A percentile compares a stretch with the other conserved stretches of the same genome.
phyloP scores from a whole-genome alignment of 73 alveolate genomes.

The Stentor coeruleus region DNA sequence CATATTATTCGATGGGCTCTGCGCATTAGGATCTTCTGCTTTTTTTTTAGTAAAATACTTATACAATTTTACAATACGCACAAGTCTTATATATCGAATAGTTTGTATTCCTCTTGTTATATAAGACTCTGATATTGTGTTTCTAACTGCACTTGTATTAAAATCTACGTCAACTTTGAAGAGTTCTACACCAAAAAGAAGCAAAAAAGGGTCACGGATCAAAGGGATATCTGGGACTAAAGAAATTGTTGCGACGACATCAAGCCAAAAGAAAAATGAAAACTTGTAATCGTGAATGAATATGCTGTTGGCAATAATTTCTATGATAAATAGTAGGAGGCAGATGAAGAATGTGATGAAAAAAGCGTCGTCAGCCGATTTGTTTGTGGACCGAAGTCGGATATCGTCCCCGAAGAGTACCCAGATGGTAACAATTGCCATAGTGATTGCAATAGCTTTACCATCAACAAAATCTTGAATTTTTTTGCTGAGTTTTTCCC shows the following conservation, averaged over 20 bases:
- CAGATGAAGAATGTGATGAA: slow-evolving; percentile 38
- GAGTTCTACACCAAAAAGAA: slow-evolving; percentile 29
- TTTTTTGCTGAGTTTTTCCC: slow-evolving; percentile 24
- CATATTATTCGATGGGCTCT: slow-evolving; percentile 31
- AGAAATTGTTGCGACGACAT: slow-evolving; percentile 62
- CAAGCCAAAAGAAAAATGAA: slow-evolving; percentile 68
- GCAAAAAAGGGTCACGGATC: slow-evolving; percentile 42
- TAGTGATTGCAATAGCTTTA: slow-evolving; percentile 43
- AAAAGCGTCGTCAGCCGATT: slow-evolving; percentile 40
- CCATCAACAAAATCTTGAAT: slow-evolving; percentile 52
- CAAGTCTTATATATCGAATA: slow-evolving; percentile 57
- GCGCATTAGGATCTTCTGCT: slow-evolving; percentile 6
- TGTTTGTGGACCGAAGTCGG: slow-evolving; percentile 47
- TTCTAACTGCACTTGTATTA: slow-evolving; percentile 30
- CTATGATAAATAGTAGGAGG: slow-evolving; percentile 44
- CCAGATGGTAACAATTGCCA: slow-evolving; percentile 56
- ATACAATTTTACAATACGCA: slow-evolving; percentile 62
- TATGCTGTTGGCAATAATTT: slow-evolving; percentile 45
- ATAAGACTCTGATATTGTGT: slow-evolving; percentile 8
- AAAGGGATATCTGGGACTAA: slow-evolving; percentile 57
- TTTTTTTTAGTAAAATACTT: slow-evolving; percentile 43
- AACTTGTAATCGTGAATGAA: slow-evolving; percentile 56
- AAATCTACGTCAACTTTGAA: slow-evolving; percentile 35
- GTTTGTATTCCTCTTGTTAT: slow-evolving; percentile 44
- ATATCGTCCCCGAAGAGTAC: slow-evolving; percentile 68